Evolutionary conservation across 192 early-diverging fungal genomes (phyloP), one percentile per base, ranked within the genome.

Genomic region (Coemansia furcata): DNA sequence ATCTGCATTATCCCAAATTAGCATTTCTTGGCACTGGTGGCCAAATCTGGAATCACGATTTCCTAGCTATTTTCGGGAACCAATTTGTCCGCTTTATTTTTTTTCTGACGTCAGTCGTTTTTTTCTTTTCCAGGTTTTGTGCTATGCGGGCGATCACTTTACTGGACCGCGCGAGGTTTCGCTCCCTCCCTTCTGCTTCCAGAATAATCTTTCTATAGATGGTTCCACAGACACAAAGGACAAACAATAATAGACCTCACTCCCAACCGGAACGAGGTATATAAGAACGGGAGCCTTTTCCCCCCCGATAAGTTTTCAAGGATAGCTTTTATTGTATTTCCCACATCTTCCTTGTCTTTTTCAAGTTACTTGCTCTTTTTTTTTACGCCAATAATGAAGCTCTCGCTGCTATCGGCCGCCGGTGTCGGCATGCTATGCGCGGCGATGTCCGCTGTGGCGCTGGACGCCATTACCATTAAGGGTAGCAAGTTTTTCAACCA

Each of bases 401-500:
- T 67, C 19, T 63, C 73, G 49, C 62, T 69, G 19, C 58, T 66
- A n/a, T 32, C 63, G 17, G 35, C 59, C 39, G 64, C 73, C 58
- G 11, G 67, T n/a, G 54, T 60, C 32, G 67, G 63, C 8, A 47
- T 63, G 55, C 73, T 74, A 63, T 61, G 62, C 67, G 62, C 65
- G n/a, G 63, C 67, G 21, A 43, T 62, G 30, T 54, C 69, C 7
- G 69, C 62, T 17, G 55, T 46, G 43, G 85, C 87, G 49, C 59
- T 91, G 30, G 87, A 89, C 72, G 82, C 85, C 7, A 84, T 90
- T 39, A 67, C 70, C n/a, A 89, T 89, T 78, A 89, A 89, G 67
- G 90, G 89, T 39, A 82, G 80, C 64, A 89, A 89, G 68, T 87
- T 89, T 65, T 92, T 90, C 63, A 87, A 90, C 67, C 71, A 80